Conservation (phyloP, 208 protist genomes). For the Leishmania martiniquensis region DNA sequence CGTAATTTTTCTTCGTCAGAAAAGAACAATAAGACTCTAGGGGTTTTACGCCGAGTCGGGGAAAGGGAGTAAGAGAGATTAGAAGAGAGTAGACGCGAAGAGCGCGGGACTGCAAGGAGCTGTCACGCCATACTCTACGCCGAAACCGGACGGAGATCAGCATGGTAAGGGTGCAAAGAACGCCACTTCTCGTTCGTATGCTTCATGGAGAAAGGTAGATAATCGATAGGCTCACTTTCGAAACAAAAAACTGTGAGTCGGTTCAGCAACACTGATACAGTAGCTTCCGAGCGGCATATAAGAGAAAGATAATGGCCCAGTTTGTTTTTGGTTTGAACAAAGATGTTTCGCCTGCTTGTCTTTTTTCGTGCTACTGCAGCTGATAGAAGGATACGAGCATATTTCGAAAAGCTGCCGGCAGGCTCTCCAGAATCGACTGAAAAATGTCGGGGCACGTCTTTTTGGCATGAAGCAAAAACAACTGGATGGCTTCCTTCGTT, state of each 20-base stretch:
- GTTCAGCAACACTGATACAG: not conserved
- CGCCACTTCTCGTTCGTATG: constrained; percentile 1
- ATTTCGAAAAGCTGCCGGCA: constrained; percentile 15
- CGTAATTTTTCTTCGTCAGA: not conserved
- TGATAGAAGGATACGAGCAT: constrained; percentile 32
- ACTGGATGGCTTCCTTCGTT: constrained; percentile 28
- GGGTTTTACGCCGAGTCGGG: not conserved
- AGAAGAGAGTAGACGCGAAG: not conserved
- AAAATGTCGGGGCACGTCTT: constrained; percentile 21
- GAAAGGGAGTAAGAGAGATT: constrained; percentile 8
- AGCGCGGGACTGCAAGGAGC: not conserved
- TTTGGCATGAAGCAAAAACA: constrained; percentile 23
- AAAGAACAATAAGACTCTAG: not conserved
- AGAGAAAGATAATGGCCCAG: no score
- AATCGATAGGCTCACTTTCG: not conserved
- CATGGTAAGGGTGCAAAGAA: not conserved
- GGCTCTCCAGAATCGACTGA: constrained; percentile 24
- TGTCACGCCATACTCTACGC: not conserved
- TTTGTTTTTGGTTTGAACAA: not conserved
- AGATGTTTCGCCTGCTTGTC: not conserved
- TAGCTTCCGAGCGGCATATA: not conserved
- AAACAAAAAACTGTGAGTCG: not conserved
- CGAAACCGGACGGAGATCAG: constrained; percentile 1
- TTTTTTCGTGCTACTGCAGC: constrained; percentile 12
- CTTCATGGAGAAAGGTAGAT: not conserved